Conservation (phyloP, 106 monocot genomes). For the Dactylorhiza incarnata region DNA sequence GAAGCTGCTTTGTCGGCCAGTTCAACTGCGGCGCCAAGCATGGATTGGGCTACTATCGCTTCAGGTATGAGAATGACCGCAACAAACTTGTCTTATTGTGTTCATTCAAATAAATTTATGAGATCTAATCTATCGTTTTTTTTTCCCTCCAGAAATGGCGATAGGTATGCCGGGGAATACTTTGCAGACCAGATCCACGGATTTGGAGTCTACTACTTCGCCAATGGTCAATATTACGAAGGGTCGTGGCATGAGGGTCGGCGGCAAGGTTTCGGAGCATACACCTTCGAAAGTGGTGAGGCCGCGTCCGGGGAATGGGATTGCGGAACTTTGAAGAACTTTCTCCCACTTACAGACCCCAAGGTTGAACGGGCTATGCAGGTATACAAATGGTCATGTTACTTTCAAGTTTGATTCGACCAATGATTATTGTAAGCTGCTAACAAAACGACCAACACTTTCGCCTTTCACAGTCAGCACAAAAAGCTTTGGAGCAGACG, state of each 20-base stretch:
- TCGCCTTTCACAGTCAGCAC: slow-evolving; percentile 19
- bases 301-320: slow-evolving; percentile 36
- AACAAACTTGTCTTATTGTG: too few relatives aligned
- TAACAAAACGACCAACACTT: background rate
- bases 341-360: slow-evolving; percentile 7
- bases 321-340: slow-evolving; percentile 26
- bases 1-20: slow-evolving; percentile 44
- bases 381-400: slow-evolving; percentile 21
- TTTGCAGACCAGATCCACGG: slow-evolving; percentile 52
- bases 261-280: slow-evolving; percentile 41
- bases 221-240: slow-evolving; percentile 45
- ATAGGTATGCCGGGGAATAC: slow-evolving; percentile 32
- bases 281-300: slow-evolving; percentile 44
- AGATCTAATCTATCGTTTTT: too few relatives aligned
- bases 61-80: slow-evolving; percentile 50
- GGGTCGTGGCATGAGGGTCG: slow-evolving; percentile 58
- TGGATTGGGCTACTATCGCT: slow-evolving; percentile 37
- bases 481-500: slow-evolving; percentile 29
- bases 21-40: slow-evolving; percentile 52
- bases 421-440: too few relatives aligned
- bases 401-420: too few relatives aligned
- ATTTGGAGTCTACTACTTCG: slow-evolving; percentile 45
- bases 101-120: background rate
- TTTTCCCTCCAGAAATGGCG: slow-evolving; percentile 47
- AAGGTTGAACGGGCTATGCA: slow-evolving; percentile 16